Percentiles rank a stretch among this genome's conserved stretches.
Conservation (phyloP, 78 protist species). For the Cyanophora paradoxa region DNA sequence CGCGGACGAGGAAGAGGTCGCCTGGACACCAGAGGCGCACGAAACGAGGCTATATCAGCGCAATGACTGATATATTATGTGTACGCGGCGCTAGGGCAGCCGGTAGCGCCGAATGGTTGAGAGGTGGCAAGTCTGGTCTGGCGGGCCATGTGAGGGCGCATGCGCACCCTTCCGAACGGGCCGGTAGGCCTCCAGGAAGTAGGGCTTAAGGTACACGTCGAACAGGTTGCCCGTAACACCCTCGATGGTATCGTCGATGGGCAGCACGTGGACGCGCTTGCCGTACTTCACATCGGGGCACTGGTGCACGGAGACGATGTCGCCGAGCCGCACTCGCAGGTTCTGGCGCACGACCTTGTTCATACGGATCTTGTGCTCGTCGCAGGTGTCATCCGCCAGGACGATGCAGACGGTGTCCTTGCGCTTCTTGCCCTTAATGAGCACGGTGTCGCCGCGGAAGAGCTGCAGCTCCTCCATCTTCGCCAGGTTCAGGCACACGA, state of each 20-base stretch:
- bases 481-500: conserved; percentile 73
- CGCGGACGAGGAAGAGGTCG: conserved; percentile 84
- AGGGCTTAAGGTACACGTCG: conserved; percentile 95
- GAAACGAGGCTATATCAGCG: not conserved
- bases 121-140: too few species aligned
- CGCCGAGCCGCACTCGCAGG: conserved; percentile 90
- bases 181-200: conserved; percentile 98
- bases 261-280: conserved; percentile 91
- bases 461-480: conserved; percentile 71
- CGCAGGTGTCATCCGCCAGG: conserved; percentile 82
- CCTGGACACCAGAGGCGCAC: conserved; percentile 1
- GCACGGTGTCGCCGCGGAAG: conserved; percentile 94
- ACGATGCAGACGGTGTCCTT: conserved; percentile 93
- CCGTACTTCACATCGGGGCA: conserved; percentile 74
- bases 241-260: conserved; percentile 99
- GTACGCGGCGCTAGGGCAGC: too few species aligned
- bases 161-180: conserved; percentile 93
- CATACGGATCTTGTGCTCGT: conserved; percentile 86
- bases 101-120: not conserved
- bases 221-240: conserved; percentile 96
- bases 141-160: too few species aligned
- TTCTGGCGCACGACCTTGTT: conserved; percentile 86
- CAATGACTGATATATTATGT: not conserved
- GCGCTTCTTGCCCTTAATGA: conserved; percentile 94
- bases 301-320: conserved; percentile 84